Evolutionary conservation across 345 rosid genomes (phyloP).

Genomic region (Citrus hindsii): DNA sequence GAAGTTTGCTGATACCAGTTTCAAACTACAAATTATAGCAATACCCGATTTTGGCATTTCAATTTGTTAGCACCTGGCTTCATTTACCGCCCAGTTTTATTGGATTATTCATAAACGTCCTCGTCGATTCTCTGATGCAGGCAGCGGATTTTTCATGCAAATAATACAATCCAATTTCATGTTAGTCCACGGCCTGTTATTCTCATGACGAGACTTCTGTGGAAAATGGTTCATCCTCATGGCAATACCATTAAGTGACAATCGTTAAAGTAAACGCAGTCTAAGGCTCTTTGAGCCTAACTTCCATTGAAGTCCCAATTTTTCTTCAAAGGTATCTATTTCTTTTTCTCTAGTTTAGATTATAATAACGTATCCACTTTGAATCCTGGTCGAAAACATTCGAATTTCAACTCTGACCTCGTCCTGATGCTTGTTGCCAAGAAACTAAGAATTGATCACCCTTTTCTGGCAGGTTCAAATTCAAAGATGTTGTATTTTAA

Average conservation of each 20-base stretch:
- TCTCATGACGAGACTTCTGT: not conserved
- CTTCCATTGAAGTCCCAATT: not conserved
- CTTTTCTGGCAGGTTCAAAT: no score
- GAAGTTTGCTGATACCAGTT: no score
- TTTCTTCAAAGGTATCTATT: not conserved
- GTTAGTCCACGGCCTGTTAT: not conserved
- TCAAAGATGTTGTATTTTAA: no score
- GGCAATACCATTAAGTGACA: not conserved
- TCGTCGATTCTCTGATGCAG: not conserved
- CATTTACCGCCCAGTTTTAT: not conserved
- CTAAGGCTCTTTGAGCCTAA: not conserved
- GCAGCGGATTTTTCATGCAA: not conserved
- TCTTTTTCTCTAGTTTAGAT: no score
- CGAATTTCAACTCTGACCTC: no score
- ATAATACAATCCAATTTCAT: not conserved
- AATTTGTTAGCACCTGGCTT: not conserved
- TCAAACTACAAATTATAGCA: no score
- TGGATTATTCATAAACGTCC: not conserved
- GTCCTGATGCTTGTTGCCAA: no score
- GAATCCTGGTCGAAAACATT: no score
- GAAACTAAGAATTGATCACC: no score
- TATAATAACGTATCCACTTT: no score
- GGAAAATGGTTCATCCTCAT: not conserved
- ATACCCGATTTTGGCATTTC: not conserved
- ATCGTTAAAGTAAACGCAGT: not conserved